Evolutionary conservation across 805 yeast species (phyloP), one percentile per base, ranked within the genome.

Genomic region (Ogataea thermomethanolica): DNA sequence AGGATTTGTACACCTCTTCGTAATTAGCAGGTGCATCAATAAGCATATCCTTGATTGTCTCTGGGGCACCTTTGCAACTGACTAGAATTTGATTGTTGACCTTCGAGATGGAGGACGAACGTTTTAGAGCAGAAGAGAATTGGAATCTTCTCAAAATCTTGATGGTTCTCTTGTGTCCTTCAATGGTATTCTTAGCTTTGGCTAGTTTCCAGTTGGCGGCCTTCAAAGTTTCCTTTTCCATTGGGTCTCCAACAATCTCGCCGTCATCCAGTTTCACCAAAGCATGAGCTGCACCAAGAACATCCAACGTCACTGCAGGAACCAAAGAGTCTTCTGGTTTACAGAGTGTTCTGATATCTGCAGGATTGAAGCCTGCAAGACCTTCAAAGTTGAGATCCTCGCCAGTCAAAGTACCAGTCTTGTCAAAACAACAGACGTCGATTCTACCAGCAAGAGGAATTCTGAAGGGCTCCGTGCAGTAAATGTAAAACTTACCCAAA

Each of bases 401-500:
- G 45, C 95, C 97, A 25, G 99, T 93, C 55, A 93, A 76, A 37
- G 99, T 93, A 65, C 99, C 99, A 36, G 99, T 93, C 61, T 93
- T 93, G 67, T 93, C 99, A 55, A 93, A 93, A 71, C 98, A 93
- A 70, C 99, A 93, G 39, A 93, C 96, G 64, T 93, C 99, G 45
- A 93, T 80, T 69, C 98, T 82, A 55, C 99, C 99, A 41, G 98
- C 99, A 59, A 84, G 78, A 39, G 99, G 98, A 52, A 93, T 90
- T 69, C 99, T 79, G 72, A 93, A 93, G 12, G 99, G 99, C 65
- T 93, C 99, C 30, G 99, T 93, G 72, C 99, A 93, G 70, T 84
- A 93, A 48, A 93, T 82, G 62, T 82, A 90, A 62, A 74, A 82
- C 65, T 93, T 93, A 54, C 84, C 80, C 50, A 93, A 73, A 3